These are phyloP conservation scores for Hevea brasiliensis DNA, from an alignment of 345 rosid species.

Conservation along the genomic window DNA sequence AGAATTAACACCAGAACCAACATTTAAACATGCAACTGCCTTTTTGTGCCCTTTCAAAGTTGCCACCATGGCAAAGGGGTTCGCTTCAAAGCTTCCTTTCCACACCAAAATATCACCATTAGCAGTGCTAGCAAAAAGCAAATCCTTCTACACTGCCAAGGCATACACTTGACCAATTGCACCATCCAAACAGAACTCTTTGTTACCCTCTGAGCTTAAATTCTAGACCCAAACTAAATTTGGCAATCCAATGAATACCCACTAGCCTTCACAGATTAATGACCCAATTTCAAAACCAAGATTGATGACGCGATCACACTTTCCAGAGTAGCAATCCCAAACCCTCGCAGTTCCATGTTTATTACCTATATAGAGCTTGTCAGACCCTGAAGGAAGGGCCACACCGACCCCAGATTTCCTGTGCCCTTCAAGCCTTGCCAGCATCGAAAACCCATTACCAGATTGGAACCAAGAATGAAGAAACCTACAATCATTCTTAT, in stretches of 20 bases:
- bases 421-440: slow-evolving; percentile 1
- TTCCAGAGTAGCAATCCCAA: slow-evolving; percentile 12
- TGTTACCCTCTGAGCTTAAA: background rate
- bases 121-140: background rate
- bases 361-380: slow-evolving; percentile 8
- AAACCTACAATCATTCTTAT: background rate
- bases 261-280: no score
- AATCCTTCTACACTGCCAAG: slow-evolving; percentile 3
- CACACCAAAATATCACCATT: background rate
- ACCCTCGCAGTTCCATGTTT: slow-evolving; percentile 11
- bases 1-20: background rate
- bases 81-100: background rate
- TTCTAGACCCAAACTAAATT: background rate
- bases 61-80: background rate
- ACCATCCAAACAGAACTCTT: background rate
- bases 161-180: slow-evolving; percentile 15
- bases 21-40: background rate
- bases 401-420: background rate
- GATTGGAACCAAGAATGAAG: no score
- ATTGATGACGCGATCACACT: background rate
- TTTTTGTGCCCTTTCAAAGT: background rate
- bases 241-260: no score
- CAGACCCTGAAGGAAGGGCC: slow-evolving; percentile 20
- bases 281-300: no score
- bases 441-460: no score